Base-by-base conservation (phyloP, 208 protist genomes). In the Acanthamoeba castellanii region DNA sequence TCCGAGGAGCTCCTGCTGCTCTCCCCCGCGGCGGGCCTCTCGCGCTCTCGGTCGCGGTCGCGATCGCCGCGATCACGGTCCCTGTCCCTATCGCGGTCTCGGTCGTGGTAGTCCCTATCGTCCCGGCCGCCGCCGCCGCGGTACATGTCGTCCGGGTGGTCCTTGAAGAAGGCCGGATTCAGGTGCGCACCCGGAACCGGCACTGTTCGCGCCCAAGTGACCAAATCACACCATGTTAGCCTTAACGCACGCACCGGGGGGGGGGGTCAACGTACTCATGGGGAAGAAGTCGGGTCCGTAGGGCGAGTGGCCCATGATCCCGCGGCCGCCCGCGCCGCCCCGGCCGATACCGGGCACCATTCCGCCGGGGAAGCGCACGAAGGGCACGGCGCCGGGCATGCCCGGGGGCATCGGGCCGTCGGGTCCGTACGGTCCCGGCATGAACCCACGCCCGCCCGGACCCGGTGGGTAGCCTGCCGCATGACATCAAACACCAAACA, bases 91-190 rank as follows among this genome's bases (percentile, higher is more conserved):
- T 81, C 72, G 72, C 72, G 72, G 14, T 81, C 72, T 20, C 72
- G 8, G 72, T 81, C 37, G 42, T 81, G 27, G 42, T 50, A 81
- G 72, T 81, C 72, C 13, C 42, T 8, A 27, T 42, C n/a, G 6
- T 37, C 37, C 37, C 37, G 37, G 37, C 37, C 37, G 37, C 37
- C 37, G 3, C 30, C n/a, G 9, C 72, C n/a, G 30, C 72, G 72
- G 72, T 81, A 50, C 22, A n/a, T 16, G 72, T 81, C 72, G 18
- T 50, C 72, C 72, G 68, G 68, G 68, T 66, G 59, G 59, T 66
- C 59, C 59, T 66, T 66, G 72, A 81, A 81, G 72, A 81, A 81
- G 11, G 72, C 72, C 72, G 72, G 72, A 27, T 81, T 81, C 37
- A 81, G 42, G 4, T 81, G 72, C 42, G 72, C 37, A 13, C 37